Base-by-base conservation (phyloP, 2,329 filamentous ascomycete species). In the Phyllosticta citrichinensis region DNA sequence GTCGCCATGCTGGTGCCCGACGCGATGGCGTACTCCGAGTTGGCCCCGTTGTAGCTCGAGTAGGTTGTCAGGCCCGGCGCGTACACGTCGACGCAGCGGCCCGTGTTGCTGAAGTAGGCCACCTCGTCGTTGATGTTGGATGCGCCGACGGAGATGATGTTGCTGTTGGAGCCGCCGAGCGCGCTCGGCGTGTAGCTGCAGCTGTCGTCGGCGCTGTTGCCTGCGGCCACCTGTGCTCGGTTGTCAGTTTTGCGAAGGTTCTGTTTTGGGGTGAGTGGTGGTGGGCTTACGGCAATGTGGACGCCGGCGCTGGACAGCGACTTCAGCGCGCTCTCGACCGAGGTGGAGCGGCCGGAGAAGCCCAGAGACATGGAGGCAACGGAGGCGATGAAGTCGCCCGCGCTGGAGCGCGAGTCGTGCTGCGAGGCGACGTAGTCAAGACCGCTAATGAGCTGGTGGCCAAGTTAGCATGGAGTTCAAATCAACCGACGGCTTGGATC, bases 1-100 rank as follows among this genome's bases (percentile, higher is more conserved):
- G 80, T 80, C 35, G 85, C 84, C 83, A 85, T 85, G 57, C 77
- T 81, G 11, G 83, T 86, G 25, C 83, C 83, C 12, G 76, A 79
- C 65, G 83, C 77, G 52, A 69, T 76, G 58, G 72, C 73, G 73
- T 79, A 55, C n/a, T n/a, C n/a, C n/a, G n/a, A n/a, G 52, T 71
- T 71, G 52, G 69, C 68, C 20, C 75, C 62, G 30, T 60, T 60
- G 64, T 64, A 83, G 19, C 81, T 73, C 63, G 75, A 79, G 1
- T 73, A 70, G 27, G 75, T 69, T 12, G 65, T 62, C 12, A 65
- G 65, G 8, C 75, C 74, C 2, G 74, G 74, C 1, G 69, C 74
- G 51, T 72, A 70, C 17, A 76, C 63, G 47, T 75, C 72, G 47
- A 76, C 70, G 6, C 68, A 54, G 14, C 65, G 27, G 2, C 74